These are phyloP conservation scores for Monosporascus ibericus DNA, from an alignment of 2,329 filamentous ascomycete species.

Conservation along the genomic window DNA sequence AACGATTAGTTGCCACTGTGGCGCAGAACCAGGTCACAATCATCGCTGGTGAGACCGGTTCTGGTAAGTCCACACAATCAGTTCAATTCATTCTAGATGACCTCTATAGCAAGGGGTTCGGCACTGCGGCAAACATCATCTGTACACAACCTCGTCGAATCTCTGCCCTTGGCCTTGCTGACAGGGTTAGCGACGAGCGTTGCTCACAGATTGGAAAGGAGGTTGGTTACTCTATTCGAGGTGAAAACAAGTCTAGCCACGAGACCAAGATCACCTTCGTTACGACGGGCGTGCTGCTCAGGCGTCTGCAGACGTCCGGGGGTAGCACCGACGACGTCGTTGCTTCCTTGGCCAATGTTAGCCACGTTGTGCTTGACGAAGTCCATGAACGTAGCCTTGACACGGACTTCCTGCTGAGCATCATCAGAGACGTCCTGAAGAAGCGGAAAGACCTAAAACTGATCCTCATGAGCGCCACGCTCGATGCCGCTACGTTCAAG, in stretches of 20 bases:
- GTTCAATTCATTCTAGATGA: slow-evolving; percentile 95
- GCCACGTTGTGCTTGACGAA: slow-evolving; percentile 92
- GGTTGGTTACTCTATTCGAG: slow-evolving; percentile 86
- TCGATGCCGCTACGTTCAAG: slow-evolving; percentile 81
- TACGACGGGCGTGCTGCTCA: slow-evolving; percentile 86
- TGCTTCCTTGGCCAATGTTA: slow-evolving; percentile 79
- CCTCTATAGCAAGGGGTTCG: slow-evolving; percentile 69
- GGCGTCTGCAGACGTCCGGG: slow-evolving; percentile 85
- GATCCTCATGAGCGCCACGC: slow-evolving; percentile 91
- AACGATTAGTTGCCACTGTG: slow-evolving; percentile 71
- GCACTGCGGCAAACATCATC: slow-evolving; percentile 77
- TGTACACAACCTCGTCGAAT: slow-evolving; percentile 95
- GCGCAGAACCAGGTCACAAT: slow-evolving; percentile 81
- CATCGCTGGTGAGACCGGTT: slow-evolving; percentile 94
- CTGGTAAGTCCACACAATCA: slow-evolving; percentile 93
- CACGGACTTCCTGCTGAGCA: slow-evolving; percentile 85
- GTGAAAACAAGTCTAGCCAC: slow-evolving; percentile 70
- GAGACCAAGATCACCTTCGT: slow-evolving; percentile 90
- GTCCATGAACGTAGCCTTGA: slow-evolving; percentile 94
- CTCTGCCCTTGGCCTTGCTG: slow-evolving; percentile 86
- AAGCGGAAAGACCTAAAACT: slow-evolving; percentile 75
- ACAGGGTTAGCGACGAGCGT: slow-evolving; percentile 89
- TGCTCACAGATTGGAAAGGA: slow-evolving; percentile 78
- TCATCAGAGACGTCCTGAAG: slow-evolving; percentile 76
- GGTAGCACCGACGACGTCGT: slow-evolving; percentile 74